These are phyloP conservation scores for Solanum arcanum DNA, from an alignment of 257 asterid species.

Conservation along the genomic window DNA sequence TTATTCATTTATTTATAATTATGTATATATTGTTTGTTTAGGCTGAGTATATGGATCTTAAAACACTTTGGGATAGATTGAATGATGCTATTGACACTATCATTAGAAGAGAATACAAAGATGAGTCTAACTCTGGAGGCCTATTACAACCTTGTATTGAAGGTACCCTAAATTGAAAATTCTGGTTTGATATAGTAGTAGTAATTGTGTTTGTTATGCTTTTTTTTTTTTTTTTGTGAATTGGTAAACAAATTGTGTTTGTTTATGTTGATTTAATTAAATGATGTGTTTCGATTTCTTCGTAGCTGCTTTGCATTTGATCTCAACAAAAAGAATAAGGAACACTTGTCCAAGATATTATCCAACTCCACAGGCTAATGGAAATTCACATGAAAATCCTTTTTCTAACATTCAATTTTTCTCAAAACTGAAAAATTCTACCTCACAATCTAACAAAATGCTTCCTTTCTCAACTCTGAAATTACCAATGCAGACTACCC, in stretches of 20 bases:
- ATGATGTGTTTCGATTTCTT: neutral
- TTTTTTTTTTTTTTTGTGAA: too few species aligned
- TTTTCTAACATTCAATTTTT: conserved; percentile 18
- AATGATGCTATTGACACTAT: conserved; percentile 77
- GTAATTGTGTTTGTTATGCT: neutral
- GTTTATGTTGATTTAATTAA: neutral
- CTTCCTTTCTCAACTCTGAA: conserved; percentile 12
- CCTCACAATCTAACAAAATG: neutral
- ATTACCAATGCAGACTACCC: conserved; percentile 2
- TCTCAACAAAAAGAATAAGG: conserved; percentile 70
- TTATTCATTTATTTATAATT: neutral
- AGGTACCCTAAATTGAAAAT: conserved; percentile 28
- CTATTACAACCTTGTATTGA: conserved; percentile 88
- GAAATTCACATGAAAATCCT: conserved; percentile 21
- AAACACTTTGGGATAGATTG: conserved; percentile 70
- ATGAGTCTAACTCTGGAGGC: conserved; percentile 54
- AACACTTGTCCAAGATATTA: conserved; percentile 48
- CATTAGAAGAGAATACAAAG: conserved; percentile 60
- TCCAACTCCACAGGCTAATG: conserved; percentile 19
- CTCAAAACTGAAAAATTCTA: conserved; percentile 3
- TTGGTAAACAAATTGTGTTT: neutral
- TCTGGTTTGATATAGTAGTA: neutral
- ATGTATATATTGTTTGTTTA: conserved; percentile 10
- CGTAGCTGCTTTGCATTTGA: conserved; percentile 88
- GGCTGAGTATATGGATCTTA: conserved; percentile 83